Evolutionary conservation across 495 filamentous ascomycete genomes (phyloP).

Genomic region (Chaetomium cochliodes): DNA sequence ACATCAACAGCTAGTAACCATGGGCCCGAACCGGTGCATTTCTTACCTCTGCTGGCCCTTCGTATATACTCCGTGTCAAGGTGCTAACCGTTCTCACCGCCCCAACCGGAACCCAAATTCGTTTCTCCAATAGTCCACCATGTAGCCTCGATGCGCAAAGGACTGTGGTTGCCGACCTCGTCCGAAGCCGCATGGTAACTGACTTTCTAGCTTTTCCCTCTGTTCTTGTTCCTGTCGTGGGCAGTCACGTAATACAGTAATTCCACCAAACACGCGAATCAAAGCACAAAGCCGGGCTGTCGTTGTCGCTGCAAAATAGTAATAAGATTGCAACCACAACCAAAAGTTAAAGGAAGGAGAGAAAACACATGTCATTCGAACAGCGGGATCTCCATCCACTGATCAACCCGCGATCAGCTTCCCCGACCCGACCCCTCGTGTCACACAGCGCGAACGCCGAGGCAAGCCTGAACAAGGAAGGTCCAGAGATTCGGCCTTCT

Average conservation of each 20-base stretch:
- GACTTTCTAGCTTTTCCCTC: background rate
- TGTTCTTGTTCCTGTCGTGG: background rate
- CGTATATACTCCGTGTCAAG: slow-evolving; percentile 25
- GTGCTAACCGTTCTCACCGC: slow-evolving; percentile 15
- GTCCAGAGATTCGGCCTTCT: slow-evolving; percentile 6
- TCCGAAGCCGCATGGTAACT: slow-evolving; percentile 12
- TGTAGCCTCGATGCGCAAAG: background rate
- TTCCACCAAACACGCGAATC: background rate
- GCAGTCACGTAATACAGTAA: background rate
- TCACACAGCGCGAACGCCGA: slow-evolving; percentile 1
- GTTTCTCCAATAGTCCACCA: background rate
- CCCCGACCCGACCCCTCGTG: background rate
- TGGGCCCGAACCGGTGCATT: background rate
- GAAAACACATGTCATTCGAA: background rate
- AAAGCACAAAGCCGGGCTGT: background rate
- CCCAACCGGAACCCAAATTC: background rate
- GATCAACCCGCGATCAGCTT: slow-evolving; percentile 5
- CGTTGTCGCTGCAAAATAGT: background rate
- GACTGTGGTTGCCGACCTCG: background rate
- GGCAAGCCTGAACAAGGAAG: slow-evolving; percentile 7
- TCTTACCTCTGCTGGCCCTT: slow-evolving; percentile 32
- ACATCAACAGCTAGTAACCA: background rate
- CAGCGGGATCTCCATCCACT: background rate
- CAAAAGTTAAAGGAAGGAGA: background rate
- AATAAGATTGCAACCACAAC: background rate